Percentiles rank a stretch among this genome's conserved stretches.
These are phyloP conservation scores for Rosa lucieae DNA, from an alignment of 306 rosid genomes.

Conservation along the genomic window DNA sequence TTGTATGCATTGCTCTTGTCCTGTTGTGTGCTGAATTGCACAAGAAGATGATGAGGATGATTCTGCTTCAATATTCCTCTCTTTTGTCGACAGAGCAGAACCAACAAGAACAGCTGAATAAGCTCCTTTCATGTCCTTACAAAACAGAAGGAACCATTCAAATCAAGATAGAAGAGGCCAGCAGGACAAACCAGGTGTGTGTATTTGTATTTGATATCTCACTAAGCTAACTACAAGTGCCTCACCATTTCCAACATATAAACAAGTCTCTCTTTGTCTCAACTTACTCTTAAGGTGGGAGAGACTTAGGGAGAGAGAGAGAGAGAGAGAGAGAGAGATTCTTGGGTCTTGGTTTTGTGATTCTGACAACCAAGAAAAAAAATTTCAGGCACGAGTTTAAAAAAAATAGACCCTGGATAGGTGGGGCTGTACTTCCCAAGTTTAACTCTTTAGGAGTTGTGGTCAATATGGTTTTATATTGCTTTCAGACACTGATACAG, in stretches of 20 bases:
- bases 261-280: conserved; percentile 22
- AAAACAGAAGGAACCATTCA: conserved; percentile 49
- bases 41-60: conserved; percentile 16
- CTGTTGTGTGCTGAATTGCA: conserved; percentile 47
- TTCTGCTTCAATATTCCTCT: conserved; percentile 43
- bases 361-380: conserved; percentile 51
- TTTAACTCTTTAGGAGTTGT: conserved; percentile 19
- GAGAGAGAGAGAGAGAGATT: conserved; percentile 13
- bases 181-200: conserved; percentile 7
- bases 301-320: not conserved
- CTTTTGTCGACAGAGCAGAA: conserved; percentile 41
- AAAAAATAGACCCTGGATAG: conserved; percentile 34
- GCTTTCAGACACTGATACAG: not conserved
- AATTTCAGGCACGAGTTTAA: conserved; percentile 40
- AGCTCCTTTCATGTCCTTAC: conserved; percentile 64
- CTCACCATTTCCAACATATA: conserved; percentile 59
- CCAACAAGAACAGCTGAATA: conserved; percentile 31
- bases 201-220: conserved; percentile 6
- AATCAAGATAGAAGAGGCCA: conserved; percentile 26
- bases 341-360: conserved; percentile 38
- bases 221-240: conserved; percentile 23
- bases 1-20: conserved; percentile 74
- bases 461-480: conserved; percentile 18
- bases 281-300: conserved; percentile 15
- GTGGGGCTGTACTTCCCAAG: conserved; percentile 49